phyloP scores from a whole-genome alignment of 2,329 filamentous ascomycete genomes.

The Curvularia sp. region DNA sequence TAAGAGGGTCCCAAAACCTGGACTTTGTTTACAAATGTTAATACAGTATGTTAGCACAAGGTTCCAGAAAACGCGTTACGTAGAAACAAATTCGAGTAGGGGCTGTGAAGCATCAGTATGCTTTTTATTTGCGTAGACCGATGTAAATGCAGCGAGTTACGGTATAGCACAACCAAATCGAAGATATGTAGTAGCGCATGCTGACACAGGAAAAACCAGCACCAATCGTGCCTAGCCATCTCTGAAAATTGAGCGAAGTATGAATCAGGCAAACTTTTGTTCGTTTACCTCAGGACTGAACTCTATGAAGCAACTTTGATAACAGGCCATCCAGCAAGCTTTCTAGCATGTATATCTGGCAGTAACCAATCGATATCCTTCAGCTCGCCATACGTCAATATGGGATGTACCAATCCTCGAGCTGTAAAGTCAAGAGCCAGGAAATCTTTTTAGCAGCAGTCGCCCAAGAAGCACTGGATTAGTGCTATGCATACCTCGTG shows the following conservation, averaged over 20 bases:
- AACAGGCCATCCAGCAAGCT: slow-evolving; percentile 53
- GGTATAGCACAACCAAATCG: too few relatives aligned
- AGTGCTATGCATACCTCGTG: slow-evolving; percentile 34
- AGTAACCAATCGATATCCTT: slow-evolving; percentile 52
- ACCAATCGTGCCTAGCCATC: background rate
- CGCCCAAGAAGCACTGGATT: background rate
- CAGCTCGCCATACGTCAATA: slow-evolving; percentile 50
- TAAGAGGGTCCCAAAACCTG: too few relatives aligned
- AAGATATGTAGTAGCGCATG: too few relatives aligned
- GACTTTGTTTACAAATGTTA: too few relatives aligned
- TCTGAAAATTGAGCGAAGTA: background rate
- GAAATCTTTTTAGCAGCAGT: background rate
- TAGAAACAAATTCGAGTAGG: too few relatives aligned
- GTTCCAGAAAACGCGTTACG: too few relatives aligned
- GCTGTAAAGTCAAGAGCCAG: slow-evolving; percentile 56
- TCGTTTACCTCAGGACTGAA: too few relatives aligned
- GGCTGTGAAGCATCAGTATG: too few relatives aligned
- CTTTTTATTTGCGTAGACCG: too few relatives aligned
- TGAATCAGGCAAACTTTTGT: background rate
- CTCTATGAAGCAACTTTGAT: slow-evolving; percentile 46
- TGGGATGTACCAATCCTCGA: slow-evolving; percentile 52
- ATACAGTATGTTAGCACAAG: too few relatives aligned
- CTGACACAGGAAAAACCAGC: too few relatives aligned
- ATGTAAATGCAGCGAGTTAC: too few relatives aligned
- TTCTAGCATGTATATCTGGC: slow-evolving; percentile 50